Evolutionary conservation across 2,329 filamentous ascomycete genomes (phyloP).

Genomic region (Geosmithia putterillii): DNA sequence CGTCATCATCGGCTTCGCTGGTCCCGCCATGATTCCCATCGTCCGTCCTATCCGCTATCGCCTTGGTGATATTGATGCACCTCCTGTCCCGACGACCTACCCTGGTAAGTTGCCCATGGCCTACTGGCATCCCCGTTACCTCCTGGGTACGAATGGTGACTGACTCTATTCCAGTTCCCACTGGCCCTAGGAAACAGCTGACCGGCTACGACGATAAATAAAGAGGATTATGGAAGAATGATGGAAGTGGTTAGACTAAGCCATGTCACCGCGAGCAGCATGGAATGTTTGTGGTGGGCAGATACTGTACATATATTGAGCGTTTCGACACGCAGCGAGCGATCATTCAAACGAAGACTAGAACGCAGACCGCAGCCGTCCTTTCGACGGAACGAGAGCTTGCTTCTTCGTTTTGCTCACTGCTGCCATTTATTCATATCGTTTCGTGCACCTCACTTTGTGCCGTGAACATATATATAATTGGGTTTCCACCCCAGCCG

Average conservation of each 20-base stretch:
- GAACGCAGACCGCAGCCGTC: background rate
- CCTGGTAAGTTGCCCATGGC: slow-evolving; percentile 86
- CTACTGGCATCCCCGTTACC: background rate
- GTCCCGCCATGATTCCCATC: slow-evolving; percentile 57
- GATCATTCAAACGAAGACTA: background rate
- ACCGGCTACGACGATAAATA: slow-evolving; percentile 48
- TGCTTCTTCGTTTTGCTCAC: background rate
- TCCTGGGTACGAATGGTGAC: slow-evolving; percentile 3
- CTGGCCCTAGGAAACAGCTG: slow-evolving; percentile 45
- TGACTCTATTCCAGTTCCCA: slow-evolving; percentile 31
- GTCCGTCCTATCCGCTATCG: slow-evolving; percentile 62
- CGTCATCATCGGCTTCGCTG: slow-evolving; percentile 57
- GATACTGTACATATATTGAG: slow-evolving; percentile 1
- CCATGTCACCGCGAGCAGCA: no score
- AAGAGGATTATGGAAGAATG: slow-evolving; percentile 4
- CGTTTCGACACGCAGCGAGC: background rate
- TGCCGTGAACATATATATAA: background rate
- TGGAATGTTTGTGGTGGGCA: background rate
- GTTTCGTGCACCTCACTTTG: background rate
- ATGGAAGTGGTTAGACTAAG: background rate
- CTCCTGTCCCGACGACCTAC: slow-evolving; percentile 77
- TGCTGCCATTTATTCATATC: background rate
- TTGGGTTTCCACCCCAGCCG: no score
- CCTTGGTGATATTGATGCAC: slow-evolving; percentile 62
- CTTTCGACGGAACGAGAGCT: background rate